Evolutionary conservation across 495 filamentous ascomycete species (phyloP), one percentile per base, ranked within the genome.

Genomic region (Thermothielavioides terrestris): DNA sequence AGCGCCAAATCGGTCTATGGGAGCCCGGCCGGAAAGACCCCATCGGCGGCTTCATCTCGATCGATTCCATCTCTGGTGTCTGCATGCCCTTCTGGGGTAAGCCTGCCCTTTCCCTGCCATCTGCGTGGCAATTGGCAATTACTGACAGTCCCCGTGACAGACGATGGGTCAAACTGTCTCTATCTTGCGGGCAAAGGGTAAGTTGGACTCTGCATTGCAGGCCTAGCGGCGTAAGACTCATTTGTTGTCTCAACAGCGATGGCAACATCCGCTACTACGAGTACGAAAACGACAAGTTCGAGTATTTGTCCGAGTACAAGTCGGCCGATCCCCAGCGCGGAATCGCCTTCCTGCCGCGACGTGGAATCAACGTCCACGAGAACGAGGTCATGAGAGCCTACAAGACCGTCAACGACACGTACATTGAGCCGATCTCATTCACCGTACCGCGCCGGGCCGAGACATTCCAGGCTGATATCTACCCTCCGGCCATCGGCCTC

Each of bases 261-360:
- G 92, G 92, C 56, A 98, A 97, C 67, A 98, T 98, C 56, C 89
- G 91, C 32, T 98, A 98, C 70, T 98, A 85, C 64, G 92, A 98
- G 67, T 89, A 94, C 54, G 85, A 90, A 56, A 89, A 97, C 63
- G 89, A 96, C 75, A 95, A 95, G 68, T 95, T 98, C 65, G 92
- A 97, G 64, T 92, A 82, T 67, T 70, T 98, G 21, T 89, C 89
- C 20, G 90, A 97, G 63, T 92, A 97, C 75, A 95, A 96, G 69
- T 97, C 92, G 5, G 71, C 72, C 15, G 92, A 98, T 53, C 92
- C 92, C 21, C 92, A 98, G 73, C 80, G 92, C 57, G 92, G 92
- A 54, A 75, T 98, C 59, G 94, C 89, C 2, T 98, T 98, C 67
- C 68, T 98, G 59, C 94, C 92, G 18, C 92, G 94, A 69, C 86